These are phyloP conservation scores for Asterionellopsis glacialis DNA, from an alignment of 108 stramenopile genomes.

Conservation along the genomic window DNA sequence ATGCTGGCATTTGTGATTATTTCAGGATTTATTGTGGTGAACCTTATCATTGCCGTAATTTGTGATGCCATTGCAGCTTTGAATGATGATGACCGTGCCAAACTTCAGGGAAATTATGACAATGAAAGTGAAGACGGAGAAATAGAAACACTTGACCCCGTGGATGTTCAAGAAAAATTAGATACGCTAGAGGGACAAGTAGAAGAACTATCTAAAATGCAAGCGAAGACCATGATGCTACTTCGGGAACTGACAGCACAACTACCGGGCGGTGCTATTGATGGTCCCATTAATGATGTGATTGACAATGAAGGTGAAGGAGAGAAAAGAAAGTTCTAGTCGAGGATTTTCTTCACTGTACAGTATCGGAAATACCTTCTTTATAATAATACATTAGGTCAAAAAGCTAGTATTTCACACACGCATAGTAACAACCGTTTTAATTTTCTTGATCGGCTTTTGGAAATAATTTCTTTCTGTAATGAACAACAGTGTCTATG, in stretches of 20 bases:
- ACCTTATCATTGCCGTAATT: conserved; percentile 80
- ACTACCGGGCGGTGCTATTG: neutral
- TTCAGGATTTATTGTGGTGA: conserved; percentile 70
- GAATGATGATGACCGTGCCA: conserved; percentile 43
- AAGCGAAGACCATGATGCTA: neutral
- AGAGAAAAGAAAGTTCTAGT: too few relatives aligned
- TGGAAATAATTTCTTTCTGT: too few relatives aligned
- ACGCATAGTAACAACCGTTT: too few relatives aligned
- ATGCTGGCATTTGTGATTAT: conserved; percentile 63
- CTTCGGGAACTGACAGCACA: conserved; percentile 1
- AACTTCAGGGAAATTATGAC: conserved; percentile 36
- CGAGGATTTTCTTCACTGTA: too few relatives aligned
- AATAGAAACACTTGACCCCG: neutral
- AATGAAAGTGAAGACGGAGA: conserved; percentile 3
- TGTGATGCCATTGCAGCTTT: conserved; percentile 66
- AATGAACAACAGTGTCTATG: too few relatives aligned
- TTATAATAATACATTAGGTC: too few relatives aligned
- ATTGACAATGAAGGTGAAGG: too few relatives aligned
- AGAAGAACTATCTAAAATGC: conserved; percentile 5
- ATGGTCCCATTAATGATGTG: neutral
- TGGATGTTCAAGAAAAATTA: neutral
- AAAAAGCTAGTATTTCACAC: too few relatives aligned
- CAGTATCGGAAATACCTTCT: too few relatives aligned
- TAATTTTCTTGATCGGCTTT: too few relatives aligned
- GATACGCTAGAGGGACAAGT: conserved; percentile 3